Conservation (phyloP, 805 yeast genomes). For the Metschnikowia continentalis region DNA sequence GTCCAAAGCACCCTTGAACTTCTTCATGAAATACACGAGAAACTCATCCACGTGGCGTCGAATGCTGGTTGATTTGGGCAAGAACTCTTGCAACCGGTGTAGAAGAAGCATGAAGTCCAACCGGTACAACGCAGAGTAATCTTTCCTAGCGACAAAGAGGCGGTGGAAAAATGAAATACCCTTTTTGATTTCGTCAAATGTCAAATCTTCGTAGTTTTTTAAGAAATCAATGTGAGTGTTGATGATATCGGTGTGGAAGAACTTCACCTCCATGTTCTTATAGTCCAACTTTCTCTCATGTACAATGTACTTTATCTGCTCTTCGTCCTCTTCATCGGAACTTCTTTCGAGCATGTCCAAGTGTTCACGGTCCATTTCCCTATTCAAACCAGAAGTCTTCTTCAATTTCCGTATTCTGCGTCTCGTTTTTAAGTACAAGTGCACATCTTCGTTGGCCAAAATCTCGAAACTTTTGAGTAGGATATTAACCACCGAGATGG, state of each 20-base stretch:
- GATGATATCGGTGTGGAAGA: constrained; percentile 57
- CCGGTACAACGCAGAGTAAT: constrained; percentile 57
- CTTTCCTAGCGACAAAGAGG: constrained; percentile 55
- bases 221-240: constrained; percentile 63
- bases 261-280: constrained; percentile 36
- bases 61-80: constrained; percentile 42
- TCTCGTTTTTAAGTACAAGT: constrained; percentile 45
- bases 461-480: constrained; percentile 64
- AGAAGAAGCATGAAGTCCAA: constrained; percentile 70
- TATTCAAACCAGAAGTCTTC: constrained; percentile 16
- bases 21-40: constrained; percentile 59
- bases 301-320: constrained; percentile 32
- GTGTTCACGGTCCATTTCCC: constrained; percentile 17
- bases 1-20: constrained; percentile 45
- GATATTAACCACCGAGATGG: constrained; percentile 62
- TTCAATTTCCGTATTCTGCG: constrained; percentile 34
- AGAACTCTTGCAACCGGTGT: constrained; percentile 43
- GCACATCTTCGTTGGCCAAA: constrained; percentile 54
- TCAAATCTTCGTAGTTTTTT: constrained; percentile 56
- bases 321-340: constrained; percentile 26
- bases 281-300: constrained; percentile 48
- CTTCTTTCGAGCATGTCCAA: constrained; percentile 17
- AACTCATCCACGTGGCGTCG: constrained; percentile 64
- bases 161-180: constrained; percentile 70
- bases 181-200: constrained; percentile 54